Conservation (phyloP, 2,329 filamentous ascomycete species). For the Aspergillus melleus region DNA sequence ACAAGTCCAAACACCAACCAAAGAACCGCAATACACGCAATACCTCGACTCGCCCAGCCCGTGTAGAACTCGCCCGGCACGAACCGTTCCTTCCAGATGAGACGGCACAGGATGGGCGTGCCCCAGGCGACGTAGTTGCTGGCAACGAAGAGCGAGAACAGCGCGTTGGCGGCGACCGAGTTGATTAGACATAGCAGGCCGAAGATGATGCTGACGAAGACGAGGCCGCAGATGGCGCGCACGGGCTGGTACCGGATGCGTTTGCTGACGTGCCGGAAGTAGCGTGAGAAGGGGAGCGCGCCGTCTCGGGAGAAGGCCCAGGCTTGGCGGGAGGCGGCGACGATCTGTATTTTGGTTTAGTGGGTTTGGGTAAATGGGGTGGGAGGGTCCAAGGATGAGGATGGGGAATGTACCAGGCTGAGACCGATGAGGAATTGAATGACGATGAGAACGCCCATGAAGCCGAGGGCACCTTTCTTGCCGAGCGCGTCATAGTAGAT, state of each 20-base stretch:
- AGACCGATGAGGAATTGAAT: conserved; percentile 65
- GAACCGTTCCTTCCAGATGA: conserved; percentile 60
- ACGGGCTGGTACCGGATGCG: conserved; percentile 59
- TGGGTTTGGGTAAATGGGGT: too few relatives aligned
- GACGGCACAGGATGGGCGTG: conserved; percentile 58
- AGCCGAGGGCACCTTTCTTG: conserved; percentile 58
- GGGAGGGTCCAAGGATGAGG: not conserved
- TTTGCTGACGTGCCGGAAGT: conserved; percentile 58
- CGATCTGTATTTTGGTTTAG: conserved; percentile 29
- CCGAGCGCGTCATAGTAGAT: conserved; percentile 63
- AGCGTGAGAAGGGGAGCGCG: conserved; percentile 59
- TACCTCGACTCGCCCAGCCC: conserved; percentile 52
- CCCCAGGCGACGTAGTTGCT: conserved; percentile 64
- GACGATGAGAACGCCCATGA: conserved; percentile 61
- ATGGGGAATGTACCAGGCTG: conserved; percentile 42
- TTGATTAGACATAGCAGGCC: conserved; percentile 61
- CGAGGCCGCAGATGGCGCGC: conserved; percentile 57
- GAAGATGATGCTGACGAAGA: conserved; percentile 52
- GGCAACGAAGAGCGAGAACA: conserved; percentile 58
- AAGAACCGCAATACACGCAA: conserved; percentile 55
- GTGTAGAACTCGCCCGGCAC: conserved; percentile 61
- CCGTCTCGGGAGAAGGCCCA: conserved; percentile 66
- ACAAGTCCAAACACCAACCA: conserved; percentile 59
- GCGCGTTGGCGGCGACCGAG: conserved; percentile 56
- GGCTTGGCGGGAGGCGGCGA: conserved; percentile 60